A percentile compares a stretch with the other conserved stretches of the same genome.
These are phyloP conservation scores for Saccharomycopsis olivae DNA, from an alignment of 805 yeast species.

Conservation along the genomic window DNA sequence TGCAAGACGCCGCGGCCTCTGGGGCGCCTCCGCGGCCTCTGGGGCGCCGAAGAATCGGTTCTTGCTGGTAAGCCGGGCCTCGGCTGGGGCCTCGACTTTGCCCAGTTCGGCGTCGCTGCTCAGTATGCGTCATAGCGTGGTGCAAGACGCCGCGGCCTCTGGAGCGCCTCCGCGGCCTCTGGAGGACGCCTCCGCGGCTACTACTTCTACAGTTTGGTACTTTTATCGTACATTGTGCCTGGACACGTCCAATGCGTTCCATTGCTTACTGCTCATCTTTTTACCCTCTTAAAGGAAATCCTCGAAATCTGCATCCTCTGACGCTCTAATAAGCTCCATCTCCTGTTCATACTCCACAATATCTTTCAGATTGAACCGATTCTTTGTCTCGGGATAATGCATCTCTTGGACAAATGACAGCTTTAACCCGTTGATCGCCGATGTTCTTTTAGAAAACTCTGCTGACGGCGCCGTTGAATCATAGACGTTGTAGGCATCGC, in stretches of 20 bases:
- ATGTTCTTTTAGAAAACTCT: constrained; percentile 87
- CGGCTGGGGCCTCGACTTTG: no score
- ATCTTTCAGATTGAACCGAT: constrained; percentile 10
- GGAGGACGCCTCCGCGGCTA: background rate
- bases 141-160: background rate
- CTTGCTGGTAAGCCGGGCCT: no score
- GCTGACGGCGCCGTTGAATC: constrained; percentile 79
- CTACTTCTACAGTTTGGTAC: background rate
- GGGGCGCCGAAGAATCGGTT: no score
- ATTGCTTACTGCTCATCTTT: no score
- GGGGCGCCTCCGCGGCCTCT: background rate
- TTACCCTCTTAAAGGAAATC: constrained; percentile 29
- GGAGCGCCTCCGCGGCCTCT: background rate
- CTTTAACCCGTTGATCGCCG: constrained; percentile 81
- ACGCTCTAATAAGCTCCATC: constrained; percentile 14
- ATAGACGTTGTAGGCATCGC: constrained; percentile 77
- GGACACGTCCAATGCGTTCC: no score
- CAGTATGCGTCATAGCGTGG: background rate
- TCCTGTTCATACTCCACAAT: constrained; percentile 15
- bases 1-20: background rate
- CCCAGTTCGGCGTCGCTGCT: background rate
- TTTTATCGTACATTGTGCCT: background rate
- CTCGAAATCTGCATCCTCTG: constrained; percentile 44
- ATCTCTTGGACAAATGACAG: constrained; percentile 89
- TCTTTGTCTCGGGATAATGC: constrained; percentile 64